Evolutionary conservation across 2,329 filamentous ascomycete species (phyloP), one percentile per base, ranked within the genome.

Genomic region (Parastagonospora avenae): DNA sequence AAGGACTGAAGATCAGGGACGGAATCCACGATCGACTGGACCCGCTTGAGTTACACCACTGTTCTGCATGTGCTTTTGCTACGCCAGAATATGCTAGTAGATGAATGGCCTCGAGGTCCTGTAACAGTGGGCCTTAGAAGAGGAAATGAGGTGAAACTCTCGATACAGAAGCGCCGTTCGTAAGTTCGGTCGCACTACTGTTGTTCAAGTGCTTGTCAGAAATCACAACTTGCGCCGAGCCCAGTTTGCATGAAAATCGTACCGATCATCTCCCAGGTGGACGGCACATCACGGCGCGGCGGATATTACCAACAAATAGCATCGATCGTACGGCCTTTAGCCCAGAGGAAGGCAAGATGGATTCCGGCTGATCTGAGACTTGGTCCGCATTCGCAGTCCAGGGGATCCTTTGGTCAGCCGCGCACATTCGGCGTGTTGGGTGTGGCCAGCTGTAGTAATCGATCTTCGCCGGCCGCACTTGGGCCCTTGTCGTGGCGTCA

Each of bases 311-410:
- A 58, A 38, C 38, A 36, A 54, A 41, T 55, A 51, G 54, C 36
- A 16, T 43, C 44, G 43, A 55, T 52, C 45, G 37, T 46, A 42
- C 42, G 40, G 50, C 37, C 44, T 47, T 52, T 56, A 41, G 46
- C 48, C 55, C 36, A 50, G 40, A 47, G 37, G 55, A 58, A 48
- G 52, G 50, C 19, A 46, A 52, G 50, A 54, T 63, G 51, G 48
- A 57, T 60, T 61, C 63, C 66, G 70, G 67, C 64, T 71, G 67
- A 73, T 72, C 66, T 69, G 59, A 70, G 63, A 63, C 66, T 67
- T 71, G 60, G 65, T 64, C 50, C 50, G 50, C 40, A 48, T 49
- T 46, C 28, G 46, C 46, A 47, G 48, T 41, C 54, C 61, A 57
- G 57, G 50, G 59, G 57, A 48, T 61, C 44, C 57, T 57, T 52